Evolutionary conservation across 495 filamentous ascomycete genomes (phyloP).

Genomic region (Chaetomium fimeti): DNA sequence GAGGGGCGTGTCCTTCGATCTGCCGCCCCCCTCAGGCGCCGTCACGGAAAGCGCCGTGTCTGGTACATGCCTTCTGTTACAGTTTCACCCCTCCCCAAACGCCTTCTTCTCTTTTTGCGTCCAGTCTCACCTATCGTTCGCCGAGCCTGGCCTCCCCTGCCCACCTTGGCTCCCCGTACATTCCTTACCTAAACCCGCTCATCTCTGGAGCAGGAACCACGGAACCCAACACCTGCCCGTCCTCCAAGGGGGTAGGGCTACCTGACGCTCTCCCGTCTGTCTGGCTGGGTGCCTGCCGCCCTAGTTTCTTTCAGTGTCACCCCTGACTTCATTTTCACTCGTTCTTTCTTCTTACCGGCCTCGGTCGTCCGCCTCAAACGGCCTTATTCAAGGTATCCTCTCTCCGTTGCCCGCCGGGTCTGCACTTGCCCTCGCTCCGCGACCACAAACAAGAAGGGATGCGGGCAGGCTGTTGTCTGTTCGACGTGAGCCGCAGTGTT

Average conservation of each 20-base stretch:
- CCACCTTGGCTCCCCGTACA: neutral
- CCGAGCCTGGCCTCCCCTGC: neutral
- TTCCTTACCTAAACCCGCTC: neutral
- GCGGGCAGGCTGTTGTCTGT: constrained; percentile 7
- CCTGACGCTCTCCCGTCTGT: neutral
- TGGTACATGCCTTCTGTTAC: neutral
- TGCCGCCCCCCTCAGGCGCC: neutral
- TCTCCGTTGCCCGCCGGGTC: constrained; percentile 5
- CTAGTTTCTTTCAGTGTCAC: constrained; percentile 15
- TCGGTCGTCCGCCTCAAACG: constrained; percentile 6
- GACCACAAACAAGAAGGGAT: constrained; percentile 2
- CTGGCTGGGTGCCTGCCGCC: constrained; percentile 10
- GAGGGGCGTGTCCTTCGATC: neutral
- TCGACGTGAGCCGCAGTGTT: neutral
- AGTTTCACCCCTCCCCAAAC: neutral
- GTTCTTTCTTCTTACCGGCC: constrained; percentile 14
- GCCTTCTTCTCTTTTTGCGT: neutral
- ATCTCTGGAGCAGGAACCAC: neutral
- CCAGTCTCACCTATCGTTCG: neutral
- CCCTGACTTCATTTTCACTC: constrained; percentile 1
- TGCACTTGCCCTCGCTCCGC: constrained; percentile 17
- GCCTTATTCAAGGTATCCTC: neutral
- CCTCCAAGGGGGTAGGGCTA: neutral
- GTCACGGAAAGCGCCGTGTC: neutral
- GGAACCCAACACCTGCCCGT: neutral